phyloP scores from a whole-genome alignment of 2,329 filamentous ascomycete genomes.

The Leptoxyphium fumago region DNA sequence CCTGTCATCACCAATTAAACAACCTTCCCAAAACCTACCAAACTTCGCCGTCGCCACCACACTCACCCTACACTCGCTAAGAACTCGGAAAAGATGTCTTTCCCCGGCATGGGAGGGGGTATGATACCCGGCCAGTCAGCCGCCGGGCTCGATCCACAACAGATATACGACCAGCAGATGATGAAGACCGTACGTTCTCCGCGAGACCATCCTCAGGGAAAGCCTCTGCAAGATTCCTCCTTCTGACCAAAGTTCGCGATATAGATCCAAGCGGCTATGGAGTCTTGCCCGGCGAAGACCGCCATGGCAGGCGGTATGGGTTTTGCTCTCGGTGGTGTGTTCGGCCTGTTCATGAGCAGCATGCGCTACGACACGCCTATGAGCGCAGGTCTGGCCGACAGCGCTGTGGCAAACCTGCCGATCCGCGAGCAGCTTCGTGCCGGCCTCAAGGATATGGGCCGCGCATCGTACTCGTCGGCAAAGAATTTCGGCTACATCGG shows the following conservation, averaged over 20 bases:
- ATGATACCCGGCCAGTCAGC: constrained; percentile 4
- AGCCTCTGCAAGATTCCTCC: background rate
- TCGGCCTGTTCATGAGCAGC: constrained; percentile 95
- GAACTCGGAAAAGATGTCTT: constrained; percentile 7
- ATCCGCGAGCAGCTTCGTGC: constrained; percentile 66
- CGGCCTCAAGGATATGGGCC: constrained; percentile 92
- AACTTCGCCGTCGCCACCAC: too few relatives aligned
- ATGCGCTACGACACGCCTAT: constrained; percentile 98
- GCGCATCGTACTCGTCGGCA: constrained; percentile 64
- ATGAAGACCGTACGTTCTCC: constrained; percentile 24
- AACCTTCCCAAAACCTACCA: too few relatives aligned
- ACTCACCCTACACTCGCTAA: too few relatives aligned
- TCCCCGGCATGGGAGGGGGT: constrained; percentile 11
- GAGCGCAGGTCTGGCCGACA: constrained; percentile 32
- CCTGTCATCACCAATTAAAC: too few relatives aligned
- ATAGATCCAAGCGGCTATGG: constrained; percentile 73
- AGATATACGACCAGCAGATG: constrained; percentile 32
- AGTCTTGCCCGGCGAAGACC: constrained; percentile 81
- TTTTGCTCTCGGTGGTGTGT: constrained; percentile 83
- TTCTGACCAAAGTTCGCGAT: background rate
- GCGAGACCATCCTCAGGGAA: background rate
- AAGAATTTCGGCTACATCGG: constrained; percentile 95
- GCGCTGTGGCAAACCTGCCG: constrained; percentile 49
- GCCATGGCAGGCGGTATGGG: constrained; percentile 84
- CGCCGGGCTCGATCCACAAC: constrained; percentile 15